Evolutionary conservation across 352 stramenopile genomes (phyloP).

Genomic region (Pythium monospermum): DNA sequence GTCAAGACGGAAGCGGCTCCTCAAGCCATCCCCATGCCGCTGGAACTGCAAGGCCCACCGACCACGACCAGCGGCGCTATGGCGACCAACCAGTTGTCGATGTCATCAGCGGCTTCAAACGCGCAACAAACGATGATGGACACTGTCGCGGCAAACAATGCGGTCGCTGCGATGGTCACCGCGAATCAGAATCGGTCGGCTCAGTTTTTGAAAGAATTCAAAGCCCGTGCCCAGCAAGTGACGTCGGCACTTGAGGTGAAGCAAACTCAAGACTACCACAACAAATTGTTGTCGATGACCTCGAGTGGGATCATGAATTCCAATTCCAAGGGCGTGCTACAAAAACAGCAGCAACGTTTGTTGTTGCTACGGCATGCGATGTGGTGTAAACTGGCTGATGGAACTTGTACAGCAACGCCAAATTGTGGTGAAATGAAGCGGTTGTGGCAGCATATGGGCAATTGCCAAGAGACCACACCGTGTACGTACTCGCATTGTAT

Average conservation of each 20-base stretch:
- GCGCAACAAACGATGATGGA: conserved; percentile 15
- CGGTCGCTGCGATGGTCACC: conserved; percentile 18
- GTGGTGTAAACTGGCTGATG: conserved; percentile 95
- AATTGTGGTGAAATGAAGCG: conserved; percentile 98
- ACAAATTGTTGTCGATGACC: conserved; percentile 80
- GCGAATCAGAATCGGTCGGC: conserved; percentile 64
- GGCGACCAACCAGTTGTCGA: conserved; percentile 7
- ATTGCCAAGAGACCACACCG: conserved; percentile 95
- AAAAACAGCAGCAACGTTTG: conserved; percentile 97
- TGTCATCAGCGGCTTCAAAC: not conserved
- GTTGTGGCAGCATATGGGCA: conserved; percentile 98
- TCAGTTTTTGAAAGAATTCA: conserved; percentile 82
- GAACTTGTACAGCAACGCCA: conserved; percentile 91
- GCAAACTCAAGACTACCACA: conserved; percentile 78
- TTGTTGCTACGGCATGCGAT: conserved; percentile 96
- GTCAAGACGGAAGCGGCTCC: conserved; percentile 17
- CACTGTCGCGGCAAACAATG: conserved; percentile 15
- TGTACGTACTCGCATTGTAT: conserved; percentile 98
- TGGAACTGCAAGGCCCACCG: conserved; percentile 21
- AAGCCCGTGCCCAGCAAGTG: conserved; percentile 67
- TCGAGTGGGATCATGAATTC: conserved; percentile 63
- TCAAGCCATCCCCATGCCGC: conserved; percentile 27
- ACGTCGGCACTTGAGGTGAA: conserved; percentile 78
- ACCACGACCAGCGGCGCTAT: too few relatives aligned
- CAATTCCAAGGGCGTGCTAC: conserved; percentile 92